Base-by-base conservation (phyloP, 2,329 filamentous ascomycete species). In the Metarhizium guizhouense region DNA sequence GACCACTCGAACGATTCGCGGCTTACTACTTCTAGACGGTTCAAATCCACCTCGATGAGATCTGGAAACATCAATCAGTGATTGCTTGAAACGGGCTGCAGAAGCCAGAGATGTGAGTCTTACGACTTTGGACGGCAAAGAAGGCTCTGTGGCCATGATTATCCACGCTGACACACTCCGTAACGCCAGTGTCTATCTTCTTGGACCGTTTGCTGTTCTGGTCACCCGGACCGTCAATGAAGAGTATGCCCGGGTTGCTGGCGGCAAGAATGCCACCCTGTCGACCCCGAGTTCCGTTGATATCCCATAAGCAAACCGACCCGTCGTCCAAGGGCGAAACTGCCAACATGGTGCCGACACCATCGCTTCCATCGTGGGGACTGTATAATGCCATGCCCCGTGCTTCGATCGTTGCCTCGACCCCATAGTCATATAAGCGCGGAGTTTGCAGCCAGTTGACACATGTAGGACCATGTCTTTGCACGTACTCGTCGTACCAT, bases 401-500 rank as follows among this genome's bases (percentile, higher is more conserved):
- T 6, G 85, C 84, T 64, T 95, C 90, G 40, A 83, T 72, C 32
- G 75, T 67, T 56, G 81, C 74, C 50, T 69, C 74, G 53, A 69
- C 63, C 16, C 70, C 67, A 18, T 72, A 70, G 38, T 76, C 70
- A 54, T 64, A 66, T 43, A 75, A 65, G 10, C 71, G 70, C 8
- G 86, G 84, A 54, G 82, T 77, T 65, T 91, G 80, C 47, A 95
- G 76, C 92, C 92, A 96, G 63, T 81, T 86, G 54, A 90, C 75
- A 14, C 78, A 79, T n/a, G 90, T 77, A 0, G 86, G 84, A 1
- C 84, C 90, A 70, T 92, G 80, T 38, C 92, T 81, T 54, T 92
- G 89, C 59, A 95, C 86, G 65, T 91, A 96, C 69, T 96, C 92
- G 55, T 88, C 81, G 68, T 95, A 96, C 87, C 90, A 96, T 51